Percentiles rank a stretch among this genome's conserved stretches.
Conservation (phyloP, 345 rosid species). For the Atalantia buxifolia region DNA sequence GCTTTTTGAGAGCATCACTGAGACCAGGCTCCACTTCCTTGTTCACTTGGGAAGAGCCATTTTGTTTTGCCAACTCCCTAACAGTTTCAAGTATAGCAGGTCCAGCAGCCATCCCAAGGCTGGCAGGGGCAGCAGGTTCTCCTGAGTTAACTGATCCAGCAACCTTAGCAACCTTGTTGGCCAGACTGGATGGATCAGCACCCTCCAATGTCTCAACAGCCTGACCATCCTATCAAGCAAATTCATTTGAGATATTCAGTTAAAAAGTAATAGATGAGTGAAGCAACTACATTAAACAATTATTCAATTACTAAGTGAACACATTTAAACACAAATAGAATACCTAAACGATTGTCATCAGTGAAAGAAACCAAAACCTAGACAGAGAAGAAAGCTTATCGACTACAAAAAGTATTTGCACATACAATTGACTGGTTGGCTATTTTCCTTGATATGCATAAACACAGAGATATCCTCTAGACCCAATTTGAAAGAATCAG, state of each 20-base stretch:
- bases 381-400: background rate
- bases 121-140: constrained; percentile 96
- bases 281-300: background rate
- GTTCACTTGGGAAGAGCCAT: constrained; percentile 33
- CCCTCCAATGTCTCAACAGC: constrained; percentile 82
- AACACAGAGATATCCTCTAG: background rate
- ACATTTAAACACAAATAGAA: background rate
- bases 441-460: background rate
- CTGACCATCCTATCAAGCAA: constrained; percentile 67
- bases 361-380: background rate
- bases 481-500: background rate
- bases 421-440: background rate
- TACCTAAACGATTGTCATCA: background rate
- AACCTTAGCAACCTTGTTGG: constrained; percentile 84
- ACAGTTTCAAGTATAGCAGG: constrained; percentile 70
- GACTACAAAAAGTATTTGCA: background rate
- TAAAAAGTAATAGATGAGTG: background rate
- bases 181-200: constrained; percentile 92
- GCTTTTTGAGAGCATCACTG: constrained; percentile 36
- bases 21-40: constrained; percentile 38
- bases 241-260: background rate
- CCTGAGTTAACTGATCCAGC: constrained; percentile 58
- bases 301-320: background rate
- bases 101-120: constrained; percentile 97
- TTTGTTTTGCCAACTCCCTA: constrained; percentile 62